Conservation (phyloP, 2,329 filamentous ascomycete genomes). For the Kalaharituber pfeilii region DNA sequence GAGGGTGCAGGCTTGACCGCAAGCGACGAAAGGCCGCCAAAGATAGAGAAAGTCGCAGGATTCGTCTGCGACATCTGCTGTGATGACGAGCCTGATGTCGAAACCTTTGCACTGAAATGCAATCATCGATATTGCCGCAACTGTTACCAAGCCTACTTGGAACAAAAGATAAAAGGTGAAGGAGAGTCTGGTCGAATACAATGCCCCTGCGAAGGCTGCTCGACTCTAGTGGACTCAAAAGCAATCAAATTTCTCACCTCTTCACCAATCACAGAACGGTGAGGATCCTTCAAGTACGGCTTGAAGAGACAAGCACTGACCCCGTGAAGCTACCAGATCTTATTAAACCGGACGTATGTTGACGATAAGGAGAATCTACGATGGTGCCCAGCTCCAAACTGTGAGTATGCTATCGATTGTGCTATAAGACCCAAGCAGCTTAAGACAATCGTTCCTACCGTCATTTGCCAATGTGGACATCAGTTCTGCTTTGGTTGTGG, state of each 20-base stretch:
- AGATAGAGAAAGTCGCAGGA: constrained; percentile 48
- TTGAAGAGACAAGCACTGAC: too few species aligned
- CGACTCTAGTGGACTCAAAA: constrained; percentile 76
- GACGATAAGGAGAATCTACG: constrained; percentile 91
- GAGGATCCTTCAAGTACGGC: neutral
- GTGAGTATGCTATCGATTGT: constrained; percentile 82
- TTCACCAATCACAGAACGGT: neutral
- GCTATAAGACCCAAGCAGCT: constrained; percentile 74
- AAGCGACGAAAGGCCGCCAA: constrained; percentile 43
- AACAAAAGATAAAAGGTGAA: constrained; percentile 85
- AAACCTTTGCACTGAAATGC: constrained; percentile 89
- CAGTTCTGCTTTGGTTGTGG: constrained; percentile 93
- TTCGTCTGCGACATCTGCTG: constrained; percentile 95
- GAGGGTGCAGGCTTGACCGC: constrained; percentile 69
- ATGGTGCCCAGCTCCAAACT: constrained; percentile 98
- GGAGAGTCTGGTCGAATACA: constrained; percentile 89
- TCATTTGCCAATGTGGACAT: constrained; percentile 67
- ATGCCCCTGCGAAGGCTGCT: constrained; percentile 75
- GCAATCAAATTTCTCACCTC: constrained; percentile 55
- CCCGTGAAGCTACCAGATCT: constrained; percentile 50
- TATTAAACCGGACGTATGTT: constrained; percentile 86
- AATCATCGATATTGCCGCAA: constrained; percentile 82
- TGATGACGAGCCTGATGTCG: constrained; percentile 59
- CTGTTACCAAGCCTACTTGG: constrained; percentile 82
- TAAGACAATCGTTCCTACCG: constrained; percentile 69